Evolutionary conservation across 164 flowering plant species (phyloP).

Genomic region (Malania oleifera): DNA sequence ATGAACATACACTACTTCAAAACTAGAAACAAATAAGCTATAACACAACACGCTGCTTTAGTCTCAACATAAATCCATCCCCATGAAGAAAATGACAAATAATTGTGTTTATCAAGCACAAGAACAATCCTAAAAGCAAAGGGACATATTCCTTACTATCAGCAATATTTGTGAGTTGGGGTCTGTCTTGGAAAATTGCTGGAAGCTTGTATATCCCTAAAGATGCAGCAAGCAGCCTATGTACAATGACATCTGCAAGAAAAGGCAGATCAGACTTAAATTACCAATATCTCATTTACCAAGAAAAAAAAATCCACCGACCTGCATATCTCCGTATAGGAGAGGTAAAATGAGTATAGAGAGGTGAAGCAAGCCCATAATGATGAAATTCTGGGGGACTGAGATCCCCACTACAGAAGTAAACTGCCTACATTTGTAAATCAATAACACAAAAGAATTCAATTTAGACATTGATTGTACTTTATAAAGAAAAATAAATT

Average conservation of each 20-base stretch:
- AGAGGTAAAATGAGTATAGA: conserved; percentile 97
- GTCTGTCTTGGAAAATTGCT: conserved; percentile 72
- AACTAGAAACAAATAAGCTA: not conserved
- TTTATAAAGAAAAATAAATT: not conserved
- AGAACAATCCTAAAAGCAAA: not conserved
- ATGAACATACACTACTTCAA: not conserved
- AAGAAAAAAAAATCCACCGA: conserved; percentile 17
- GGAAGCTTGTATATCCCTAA: conserved; percentile 84
- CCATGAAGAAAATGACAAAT: no score
- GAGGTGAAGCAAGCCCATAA: conserved; percentile 91
- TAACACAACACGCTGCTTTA: not conserved
- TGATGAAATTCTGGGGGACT: conserved; percentile 85
- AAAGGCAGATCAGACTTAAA: not conserved
- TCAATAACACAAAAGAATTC: conserved; percentile 6
- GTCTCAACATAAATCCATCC: no score
- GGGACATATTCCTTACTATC: conserved; percentile 62
- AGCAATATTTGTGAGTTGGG: conserved; percentile 75
- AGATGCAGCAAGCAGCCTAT: conserved; percentile 94
- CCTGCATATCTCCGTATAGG: conserved; percentile 99
- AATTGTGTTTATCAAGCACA: no score
- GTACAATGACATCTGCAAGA: conserved; percentile 89
- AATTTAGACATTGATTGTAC: conserved; percentile 1
- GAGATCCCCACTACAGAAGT: conserved; percentile 98
- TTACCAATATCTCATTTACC: not conserved
- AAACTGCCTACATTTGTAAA: conserved; percentile 68